Evolutionary conservation across 768 basidiomycete species (phyloP), one percentile per base, ranked within the genome.

Genomic region (Udeniomyces megalosporus): DNA sequence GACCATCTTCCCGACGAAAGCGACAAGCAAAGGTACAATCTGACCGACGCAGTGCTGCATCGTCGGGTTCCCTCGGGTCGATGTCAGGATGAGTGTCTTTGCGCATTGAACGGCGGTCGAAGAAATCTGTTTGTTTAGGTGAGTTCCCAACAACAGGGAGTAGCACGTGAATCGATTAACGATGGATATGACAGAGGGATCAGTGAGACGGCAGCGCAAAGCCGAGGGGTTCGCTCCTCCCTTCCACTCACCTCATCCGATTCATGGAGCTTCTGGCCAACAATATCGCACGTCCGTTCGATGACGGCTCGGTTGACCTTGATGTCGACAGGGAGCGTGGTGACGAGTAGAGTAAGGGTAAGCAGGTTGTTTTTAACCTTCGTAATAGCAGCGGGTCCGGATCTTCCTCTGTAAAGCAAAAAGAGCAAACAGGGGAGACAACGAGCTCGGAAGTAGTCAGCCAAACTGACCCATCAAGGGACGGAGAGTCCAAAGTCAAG

Each of bases 281-380:
- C 84, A 62, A 88, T 73, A 74, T 84, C 88, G 69, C 86, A 92
- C 14, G 82, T 79, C 67, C 89, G 87, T 69, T 93, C 92, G 29
- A 95, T 77, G 22, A 84, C 81, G 2, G 81, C 80, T 51, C 80
- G 78, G 50, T 88, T 84, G 34, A 95, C 73, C 71, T 81, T 81
- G 20, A 84, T 77, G 14, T 76, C 77, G 0, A 81, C 66, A 0
- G 88, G 86, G 1, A 90, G 74, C 26, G 84, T 81, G 0, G 92
- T 93, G 47, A 99, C 72, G 54, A 95, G 78, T 4, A 99, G 79
- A 1, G 90, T 90, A 0, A 84, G 78, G 0, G 88, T 87, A 14
- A 97, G 75, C 63, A 96, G 78, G 72, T 95, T 97, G 69, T 83
- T 88, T 74, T 89, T 92, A 72, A 86, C 78, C 75, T 96, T 96